phyloP scores from a whole-genome alignment of 2,329 filamentous ascomycete genomes.

The Sporothrix inflata region DNA sequence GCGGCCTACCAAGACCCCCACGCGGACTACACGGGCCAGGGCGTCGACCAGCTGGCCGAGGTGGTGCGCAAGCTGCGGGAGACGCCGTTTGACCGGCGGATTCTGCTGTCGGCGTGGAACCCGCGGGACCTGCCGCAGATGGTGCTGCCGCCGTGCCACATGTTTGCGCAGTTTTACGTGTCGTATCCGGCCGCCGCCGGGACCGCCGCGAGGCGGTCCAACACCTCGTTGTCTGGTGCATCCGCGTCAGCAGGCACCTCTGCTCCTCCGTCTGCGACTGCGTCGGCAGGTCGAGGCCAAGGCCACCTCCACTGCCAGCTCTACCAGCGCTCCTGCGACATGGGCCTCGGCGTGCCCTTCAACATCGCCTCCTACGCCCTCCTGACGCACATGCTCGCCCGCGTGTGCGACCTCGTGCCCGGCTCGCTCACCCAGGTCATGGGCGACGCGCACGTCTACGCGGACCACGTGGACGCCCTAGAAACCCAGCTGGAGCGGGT shows the following conservation, averaged over 20 bases:
- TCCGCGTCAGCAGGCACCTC: background rate
- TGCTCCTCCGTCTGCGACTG: conserved; percentile 18
- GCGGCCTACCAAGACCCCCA: conserved; percentile 80
- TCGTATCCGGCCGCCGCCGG: conserved; percentile 60
- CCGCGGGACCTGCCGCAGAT: conserved; percentile 82
- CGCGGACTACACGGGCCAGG: conserved; percentile 82
- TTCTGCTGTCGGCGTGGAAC: conserved; percentile 95
- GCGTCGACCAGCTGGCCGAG: conserved; percentile 89
- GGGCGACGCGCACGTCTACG: conserved; percentile 97
- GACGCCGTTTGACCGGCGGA: conserved; percentile 84
- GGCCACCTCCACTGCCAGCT: conserved; percentile 84
- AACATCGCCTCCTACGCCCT: conserved; percentile 96
- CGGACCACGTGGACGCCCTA: conserved; percentile 88
- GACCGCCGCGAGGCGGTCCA: conserved; percentile 35
- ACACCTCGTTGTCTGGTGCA: no score
- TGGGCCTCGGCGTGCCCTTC: conserved; percentile 96
- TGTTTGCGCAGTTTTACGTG: conserved; percentile 97
- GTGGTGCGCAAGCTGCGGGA: conserved; percentile 84
- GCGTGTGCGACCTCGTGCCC: conserved; percentile 80
- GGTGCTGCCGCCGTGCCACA: conserved; percentile 93
- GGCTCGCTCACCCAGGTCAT: conserved; percentile 92
- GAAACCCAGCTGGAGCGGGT: conserved; percentile 78
- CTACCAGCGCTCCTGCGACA: conserved; percentile 94
- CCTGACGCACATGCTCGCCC: conserved; percentile 91
- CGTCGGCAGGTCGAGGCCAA: conserved; percentile 45